Evolutionary conservation across 345 rosid species (phyloP), one percentile per base, ranked within the genome.

Genomic region (Boechera divaricarpa): DNA sequence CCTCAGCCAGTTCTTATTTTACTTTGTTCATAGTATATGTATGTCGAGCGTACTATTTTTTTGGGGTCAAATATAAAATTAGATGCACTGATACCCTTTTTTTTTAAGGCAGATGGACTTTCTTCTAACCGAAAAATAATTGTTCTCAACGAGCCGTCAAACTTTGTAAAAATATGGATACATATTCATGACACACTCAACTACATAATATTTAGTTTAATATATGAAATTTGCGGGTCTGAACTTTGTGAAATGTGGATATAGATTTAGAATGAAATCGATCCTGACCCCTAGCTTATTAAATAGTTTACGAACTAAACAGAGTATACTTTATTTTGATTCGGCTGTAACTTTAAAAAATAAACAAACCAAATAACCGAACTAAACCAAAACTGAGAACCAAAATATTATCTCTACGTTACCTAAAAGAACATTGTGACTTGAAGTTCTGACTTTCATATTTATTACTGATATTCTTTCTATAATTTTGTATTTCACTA

Each of bases 101-200:
- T 21, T 21, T 21, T 21, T 21, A 21, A 21, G 24, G 24, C 24
- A 11, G 13, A 11, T 54, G 38, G 38, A 56, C 21, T 56, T 47
- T 56, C 6, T 56, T 15, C n/a, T 44, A 44, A 44, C n/a, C n/a
- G 29, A 56, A 55, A 21, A 21, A 21, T 21, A 21, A 21, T 21
- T 21, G 42, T 5, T 31, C 53, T 69, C 51, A 28, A 41, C 63
- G 31, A 69, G 51, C 18, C 42, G 63, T 57, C 63, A 69, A 69
- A 69, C 21, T 55, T n/a, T 12, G 54, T 56, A 42, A 69, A 69
- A 69, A 29, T 54, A 7, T 69, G 10, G 67, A 21, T 59, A 57
- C n/a, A 16, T 42, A 58, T 58, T 32, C 33, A 33, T 21, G 24
- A 21, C 24, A 18, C 24, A 70, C 32, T 12, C 44, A 45, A 12